These are phyloP conservation scores for Trypanosoma grayi DNA, from an alignment of 208 protist genomes.

Conservation along the genomic window DNA sequence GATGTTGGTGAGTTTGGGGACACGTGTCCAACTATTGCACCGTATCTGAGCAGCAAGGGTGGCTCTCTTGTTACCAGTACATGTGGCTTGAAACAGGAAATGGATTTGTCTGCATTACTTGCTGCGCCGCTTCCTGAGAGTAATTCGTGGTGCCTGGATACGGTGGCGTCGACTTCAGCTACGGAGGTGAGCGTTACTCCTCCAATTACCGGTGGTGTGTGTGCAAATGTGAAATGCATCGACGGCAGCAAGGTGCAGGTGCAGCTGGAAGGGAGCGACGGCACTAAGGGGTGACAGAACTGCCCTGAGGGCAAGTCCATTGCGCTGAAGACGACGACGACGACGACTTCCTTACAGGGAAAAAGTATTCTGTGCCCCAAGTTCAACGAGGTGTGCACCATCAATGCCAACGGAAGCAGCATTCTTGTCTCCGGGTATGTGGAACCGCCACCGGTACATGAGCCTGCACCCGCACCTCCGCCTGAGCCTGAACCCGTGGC, in stretches of 20 bases:
- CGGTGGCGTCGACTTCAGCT: conserved; percentile 10
- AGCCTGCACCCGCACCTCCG: no score
- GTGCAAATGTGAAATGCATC: conserved; percentile 26
- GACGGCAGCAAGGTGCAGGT: conserved; percentile 1
- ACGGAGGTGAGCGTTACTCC: neutral
- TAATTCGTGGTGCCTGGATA: neutral
- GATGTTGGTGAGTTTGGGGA: no score
- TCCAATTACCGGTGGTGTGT: conserved; percentile 13
- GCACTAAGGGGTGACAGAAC: neutral
- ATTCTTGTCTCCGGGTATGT: neutral
- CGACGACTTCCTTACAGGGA: neutral
- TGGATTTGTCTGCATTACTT: no score
- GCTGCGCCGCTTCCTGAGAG: neutral
- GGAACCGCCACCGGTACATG: neutral
- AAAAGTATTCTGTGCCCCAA: conserved; percentile 16
- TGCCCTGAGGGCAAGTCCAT: conserved; percentile 4
- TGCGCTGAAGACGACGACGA: neutral
- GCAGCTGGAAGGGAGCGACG: neutral
- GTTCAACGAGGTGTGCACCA: conserved; percentile 19
- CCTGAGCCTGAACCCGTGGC: no score
- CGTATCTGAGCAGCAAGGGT: no score
- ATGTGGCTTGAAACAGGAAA: neutral
- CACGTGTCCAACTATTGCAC: no score
- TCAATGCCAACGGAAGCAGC: neutral
- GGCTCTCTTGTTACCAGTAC: neutral